These are phyloP conservation scores for Rhodotorula paludigena DNA, from an alignment of 768 basidiomycete genomes.

Conservation along the genomic window DNA sequence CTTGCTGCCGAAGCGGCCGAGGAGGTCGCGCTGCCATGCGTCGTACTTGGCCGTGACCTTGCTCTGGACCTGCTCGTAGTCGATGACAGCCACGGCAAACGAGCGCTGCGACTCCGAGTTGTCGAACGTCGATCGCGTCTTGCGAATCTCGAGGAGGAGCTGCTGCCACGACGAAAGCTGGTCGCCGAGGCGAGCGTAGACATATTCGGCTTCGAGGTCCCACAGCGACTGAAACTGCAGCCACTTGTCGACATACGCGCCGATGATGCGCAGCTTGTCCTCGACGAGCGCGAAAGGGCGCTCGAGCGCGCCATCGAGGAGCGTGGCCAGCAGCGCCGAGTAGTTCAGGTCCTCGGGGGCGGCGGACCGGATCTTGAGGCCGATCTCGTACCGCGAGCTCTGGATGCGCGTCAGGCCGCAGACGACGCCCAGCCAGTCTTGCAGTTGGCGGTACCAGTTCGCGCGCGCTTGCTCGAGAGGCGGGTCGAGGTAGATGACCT, in stretches of 20 bases:
- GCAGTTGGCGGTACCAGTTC: slow-evolving; percentile 81
- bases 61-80: slow-evolving; percentile 96
- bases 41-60: slow-evolving; percentile 99
- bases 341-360: slow-evolving; percentile 68
- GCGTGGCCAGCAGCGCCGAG: slow-evolving; percentile 68
- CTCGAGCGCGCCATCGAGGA: slow-evolving; percentile 68
- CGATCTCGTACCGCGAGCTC: slow-evolving; percentile 94
- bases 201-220: slow-evolving; percentile 96
- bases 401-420: slow-evolving; percentile 82
- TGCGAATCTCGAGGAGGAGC: slow-evolving; percentile 92
- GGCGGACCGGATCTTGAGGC: slow-evolving; percentile 73
- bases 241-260: slow-evolving; percentile 93
- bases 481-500: slow-evolving; percentile 96
- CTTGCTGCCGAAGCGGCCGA: slow-evolving; percentile 85
- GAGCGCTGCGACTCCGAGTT: slow-evolving; percentile 86
- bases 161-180: slow-evolving; percentile 88
- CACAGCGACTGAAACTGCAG: slow-evolving; percentile 97
- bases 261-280: slow-evolving; percentile 75
- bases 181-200: slow-evolving; percentile 91
- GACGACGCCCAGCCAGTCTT: slow-evolving; percentile 86
- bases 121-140: slow-evolving; percentile 91
- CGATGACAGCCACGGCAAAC: slow-evolving; percentile 89
- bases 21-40: slow-evolving; percentile 91
- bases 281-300: slow-evolving; percentile 82
- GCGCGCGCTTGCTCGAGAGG: slow-evolving; percentile 91